These are phyloP conservation scores for Gynostemma pentaphyllum DNA, from an alignment of 306 rosid genomes.

Conservation along the genomic window DNA sequence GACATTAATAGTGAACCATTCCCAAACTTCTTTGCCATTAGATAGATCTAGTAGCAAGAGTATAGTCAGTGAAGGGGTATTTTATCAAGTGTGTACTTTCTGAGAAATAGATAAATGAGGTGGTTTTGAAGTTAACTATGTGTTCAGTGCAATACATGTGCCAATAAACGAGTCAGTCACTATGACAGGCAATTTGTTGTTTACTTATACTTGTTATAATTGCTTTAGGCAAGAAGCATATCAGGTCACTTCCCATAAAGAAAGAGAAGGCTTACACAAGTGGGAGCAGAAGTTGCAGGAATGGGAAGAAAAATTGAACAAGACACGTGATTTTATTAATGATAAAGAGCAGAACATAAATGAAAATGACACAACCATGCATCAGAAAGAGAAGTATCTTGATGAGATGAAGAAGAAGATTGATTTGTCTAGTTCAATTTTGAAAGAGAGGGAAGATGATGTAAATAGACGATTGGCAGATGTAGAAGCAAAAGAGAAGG, in stretches of 20 bases:
- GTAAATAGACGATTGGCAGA: conserved; percentile 37
- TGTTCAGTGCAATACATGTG: neutral
- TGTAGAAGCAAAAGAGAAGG: conserved; percentile 52
- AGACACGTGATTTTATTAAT: conserved; percentile 31
- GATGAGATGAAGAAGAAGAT: conserved; percentile 36
- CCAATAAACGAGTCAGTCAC: neutral
- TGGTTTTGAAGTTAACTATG: too few species aligned
- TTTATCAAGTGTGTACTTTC: too few species aligned
- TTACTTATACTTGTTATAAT: neutral
- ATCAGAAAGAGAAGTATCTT: conserved; percentile 49
- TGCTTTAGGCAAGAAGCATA: conserved; percentile 62
- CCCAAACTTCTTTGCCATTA: too few species aligned
- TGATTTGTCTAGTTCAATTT: conserved; percentile 22
- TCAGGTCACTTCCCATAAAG: conserved; percentile 42
- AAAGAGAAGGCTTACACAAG: conserved; percentile 61
- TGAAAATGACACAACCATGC: conserved; percentile 39
- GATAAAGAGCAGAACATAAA: conserved; percentile 50
- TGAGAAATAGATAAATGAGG: too few species aligned
- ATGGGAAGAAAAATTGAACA: conserved; percentile 49
- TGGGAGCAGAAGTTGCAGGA: conserved; percentile 68
- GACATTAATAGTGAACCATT: too few species aligned
- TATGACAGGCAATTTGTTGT: neutral
- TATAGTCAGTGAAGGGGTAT: too few species aligned
- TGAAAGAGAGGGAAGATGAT: conserved; percentile 56
- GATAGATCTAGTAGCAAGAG: too few species aligned